Base-by-base conservation (phyloP, 2,329 filamentous ascomycete genomes). In the Alternaria infectoria region DNA sequence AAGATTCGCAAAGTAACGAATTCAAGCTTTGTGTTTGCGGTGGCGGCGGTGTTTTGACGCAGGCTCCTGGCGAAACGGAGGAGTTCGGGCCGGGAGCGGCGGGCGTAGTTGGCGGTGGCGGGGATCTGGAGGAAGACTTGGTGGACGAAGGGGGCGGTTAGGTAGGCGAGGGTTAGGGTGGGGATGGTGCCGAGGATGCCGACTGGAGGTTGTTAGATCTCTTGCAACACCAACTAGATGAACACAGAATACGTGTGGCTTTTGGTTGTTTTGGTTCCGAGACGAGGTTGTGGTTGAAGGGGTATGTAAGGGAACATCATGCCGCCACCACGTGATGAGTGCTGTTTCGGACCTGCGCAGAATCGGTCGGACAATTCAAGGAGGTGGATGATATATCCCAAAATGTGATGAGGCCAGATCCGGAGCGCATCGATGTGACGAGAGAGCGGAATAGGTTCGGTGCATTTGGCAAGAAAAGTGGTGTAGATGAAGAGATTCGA, bases 141-240 rank as follows among this genome's bases (percentile, higher is more conserved):
- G 56, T 75, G 74, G 8, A 76, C 75, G 47, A 78, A 81, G n/a
- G 79, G 79, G 1, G 78, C 72, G 8, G 79, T 80, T 10, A 77
- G 60, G 63, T 76, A 77, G 47, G 74, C 73, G 54, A 80, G 67
- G 8, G 76, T 67, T 23, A 76, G 21, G 12, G 77, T 74, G 5
- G 78, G 78, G 21, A 80, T 68, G 5, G 73, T 71, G 32, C 73
- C 69, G 3, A 78, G 64, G 49, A 74, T 32, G 45, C 71, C 71
- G 10, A 79, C 77, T 80, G 12, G 44, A 10, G 25, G 47, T 3
- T 47, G 49, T 32, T 54, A 62, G 32, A 52, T 43, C 6, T 26
- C 25, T 25, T 25, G 23, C 23, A 25, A 25, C 23, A 25, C 23
- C 23, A 25, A 25, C 6, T 25, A 3, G 23, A 8, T 25, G 23